Evolutionary conservation across 768 basidiomycete species (phyloP), one percentile per base, ranked within the genome.

Genomic region (Nidularia pulvinata): DNA sequence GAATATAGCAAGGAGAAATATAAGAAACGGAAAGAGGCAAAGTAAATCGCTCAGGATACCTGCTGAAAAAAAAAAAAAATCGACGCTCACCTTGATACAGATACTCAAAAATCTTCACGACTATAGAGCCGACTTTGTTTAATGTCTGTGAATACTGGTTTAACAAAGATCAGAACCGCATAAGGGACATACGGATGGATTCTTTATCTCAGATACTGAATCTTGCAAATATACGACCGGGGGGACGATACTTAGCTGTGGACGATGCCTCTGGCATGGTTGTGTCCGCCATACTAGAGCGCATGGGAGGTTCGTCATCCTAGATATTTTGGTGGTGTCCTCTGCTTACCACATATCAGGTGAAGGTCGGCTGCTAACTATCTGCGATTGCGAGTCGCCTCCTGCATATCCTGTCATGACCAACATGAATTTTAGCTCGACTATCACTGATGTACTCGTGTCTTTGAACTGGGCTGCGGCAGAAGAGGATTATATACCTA

Each of bases 1-100:
- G 97, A 96, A 69, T 98, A 95, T 69, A 95, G 92, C 71, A 98
- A 99, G 70, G 95, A 98, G 64, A 99, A 99, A 67, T 99, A 98
- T 71, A 89, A 84, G 68, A 96, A 95, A 68, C 81, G 93, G 37
- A 99, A 99, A 69, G 93, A 95, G 72, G 94, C 92, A 53, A 99
- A 98, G 95, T 96, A 64, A 59, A 86, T 67, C 46, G 16, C 42
- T 35, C 34, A 19, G 19, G 1, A 19, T 19, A 19, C 19, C 19
- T 19, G 19, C 19, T 19, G 19, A 19, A 19, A 19, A 19, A 19
- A 19, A 19, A 19, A 19, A 19, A 19, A 19, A 19, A 19, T 19
- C 19, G 19, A 19, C 19, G 19, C 19, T 19, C 19, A 19, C 19
- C 19, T 19, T 19, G 19, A 16, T 43, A 33, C 55, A 98, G 95